These are phyloP conservation scores for Hirsutella rhossiliensis DNA, from an alignment of 2,329 filamentous ascomycete genomes.

Conservation along the genomic window DNA sequence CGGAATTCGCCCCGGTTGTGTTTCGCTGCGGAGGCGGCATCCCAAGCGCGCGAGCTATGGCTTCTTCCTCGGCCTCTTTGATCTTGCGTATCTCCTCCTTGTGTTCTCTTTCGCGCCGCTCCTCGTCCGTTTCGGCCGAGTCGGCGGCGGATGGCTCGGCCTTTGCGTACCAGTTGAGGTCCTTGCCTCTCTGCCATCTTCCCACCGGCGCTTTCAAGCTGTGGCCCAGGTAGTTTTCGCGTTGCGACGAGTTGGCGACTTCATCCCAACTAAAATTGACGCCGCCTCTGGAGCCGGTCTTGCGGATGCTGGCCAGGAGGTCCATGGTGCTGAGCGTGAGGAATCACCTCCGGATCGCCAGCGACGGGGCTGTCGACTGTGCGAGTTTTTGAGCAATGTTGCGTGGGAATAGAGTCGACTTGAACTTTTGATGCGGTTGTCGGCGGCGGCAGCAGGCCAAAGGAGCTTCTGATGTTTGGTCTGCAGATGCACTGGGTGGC, in stretches of 20 bases:
- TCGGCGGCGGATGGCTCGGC: constrained; percentile 29
- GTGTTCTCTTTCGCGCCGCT: constrained; percentile 47
- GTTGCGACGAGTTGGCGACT: constrained; percentile 73
- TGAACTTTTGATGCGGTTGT: no score
- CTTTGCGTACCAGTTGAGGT: constrained; percentile 54
- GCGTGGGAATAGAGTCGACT: no score
- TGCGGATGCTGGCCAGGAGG: constrained; percentile 82
- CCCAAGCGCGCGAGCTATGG: constrained; percentile 71
- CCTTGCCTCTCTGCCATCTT: constrained; percentile 74
- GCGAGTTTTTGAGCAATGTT: no score
- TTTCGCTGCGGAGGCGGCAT: constrained; percentile 56
- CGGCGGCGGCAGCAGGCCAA: no score
- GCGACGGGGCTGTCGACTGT: not conserved
- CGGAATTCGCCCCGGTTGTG: constrained; percentile 51
- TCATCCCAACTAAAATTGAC: constrained; percentile 96
- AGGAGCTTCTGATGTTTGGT: no score
- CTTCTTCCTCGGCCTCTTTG: constrained; percentile 89
- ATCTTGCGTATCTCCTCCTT: constrained; percentile 69
- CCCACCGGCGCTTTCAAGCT: constrained; percentile 86
- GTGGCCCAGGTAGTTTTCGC: constrained; percentile 84
- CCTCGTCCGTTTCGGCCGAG: constrained; percentile 44
- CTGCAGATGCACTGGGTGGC: no score
- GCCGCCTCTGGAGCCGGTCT: constrained; percentile 81
- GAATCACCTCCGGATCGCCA: not conserved
- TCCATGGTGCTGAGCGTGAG: constrained; percentile 52